Percentiles rank a stretch among this genome's conserved stretches.
phyloP scores from a whole-genome alignment of 2,329 filamentous ascomycete species.

The Bisporella sp. region DNA sequence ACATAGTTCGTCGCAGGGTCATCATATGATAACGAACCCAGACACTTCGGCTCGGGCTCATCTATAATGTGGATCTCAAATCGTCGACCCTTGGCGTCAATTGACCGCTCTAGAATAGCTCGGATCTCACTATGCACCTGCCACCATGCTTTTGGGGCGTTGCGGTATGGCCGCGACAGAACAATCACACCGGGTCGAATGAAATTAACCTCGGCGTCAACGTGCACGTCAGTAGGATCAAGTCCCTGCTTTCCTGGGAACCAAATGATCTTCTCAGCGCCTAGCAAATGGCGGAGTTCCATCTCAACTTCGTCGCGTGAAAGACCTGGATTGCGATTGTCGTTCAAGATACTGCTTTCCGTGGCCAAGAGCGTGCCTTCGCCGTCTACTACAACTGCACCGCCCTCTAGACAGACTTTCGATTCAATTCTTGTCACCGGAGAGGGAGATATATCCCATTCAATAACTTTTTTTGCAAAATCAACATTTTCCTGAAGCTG shows the following conservation, averaged over 20 bases:
- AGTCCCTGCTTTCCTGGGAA: neutral
- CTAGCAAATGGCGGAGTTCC: neutral
- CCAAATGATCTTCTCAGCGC: neutral
- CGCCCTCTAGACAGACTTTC: neutral
- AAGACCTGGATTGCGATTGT: neutral
- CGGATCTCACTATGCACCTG: neutral
- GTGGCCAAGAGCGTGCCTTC: neutral
- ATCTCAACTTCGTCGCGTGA: neutral
- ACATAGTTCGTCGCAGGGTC: neutral
- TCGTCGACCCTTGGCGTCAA: neutral
- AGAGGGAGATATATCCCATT: too few relatives aligned
- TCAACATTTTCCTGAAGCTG: too few relatives aligned
- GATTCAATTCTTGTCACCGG: too few relatives aligned
- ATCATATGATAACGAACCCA: neutral
- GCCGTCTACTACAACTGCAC: neutral
- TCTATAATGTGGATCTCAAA: neutral
- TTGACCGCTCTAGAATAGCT: neutral
- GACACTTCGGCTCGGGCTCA: neutral
- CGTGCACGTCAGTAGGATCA: neutral
- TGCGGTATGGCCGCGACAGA: neutral
- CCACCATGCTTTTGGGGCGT: neutral
- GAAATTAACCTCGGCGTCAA: neutral
- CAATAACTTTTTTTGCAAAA: too few relatives aligned
- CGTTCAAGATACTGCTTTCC: neutral
- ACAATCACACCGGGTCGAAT: neutral